phyloP scores from a whole-genome alignment of 225 moss, liverwort and hornwort species.

The Straminergon stramineum region DNA sequence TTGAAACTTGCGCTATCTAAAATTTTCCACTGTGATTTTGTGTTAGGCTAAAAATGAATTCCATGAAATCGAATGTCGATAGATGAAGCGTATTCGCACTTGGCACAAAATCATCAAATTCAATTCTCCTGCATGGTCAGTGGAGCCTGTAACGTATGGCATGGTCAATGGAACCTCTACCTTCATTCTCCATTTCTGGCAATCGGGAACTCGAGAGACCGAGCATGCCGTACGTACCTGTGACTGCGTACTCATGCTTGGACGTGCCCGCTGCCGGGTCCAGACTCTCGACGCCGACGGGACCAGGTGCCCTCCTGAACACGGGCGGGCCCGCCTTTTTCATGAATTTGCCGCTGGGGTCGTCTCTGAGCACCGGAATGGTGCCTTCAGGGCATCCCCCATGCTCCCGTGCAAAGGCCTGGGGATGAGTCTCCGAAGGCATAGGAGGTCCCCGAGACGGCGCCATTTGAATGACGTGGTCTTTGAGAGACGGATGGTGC shows the following conservation, averaged over 20 bases:
- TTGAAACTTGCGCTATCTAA: not conserved
- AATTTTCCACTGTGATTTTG: not conserved
- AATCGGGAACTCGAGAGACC: not conserved
- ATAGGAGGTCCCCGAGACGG: not conserved
- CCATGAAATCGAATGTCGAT: not conserved
- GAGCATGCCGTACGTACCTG: not conserved
- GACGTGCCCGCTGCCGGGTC: not conserved
- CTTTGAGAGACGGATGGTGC: slow-evolving; percentile 24
- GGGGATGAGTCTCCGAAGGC: not conserved
- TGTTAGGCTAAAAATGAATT: not conserved
- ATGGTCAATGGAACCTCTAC: not conserved
- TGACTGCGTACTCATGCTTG: slow-evolving; percentile 3
- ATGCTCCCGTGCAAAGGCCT: not conserved
- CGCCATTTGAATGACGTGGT: slow-evolving; percentile 8
- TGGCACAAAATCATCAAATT: not conserved
- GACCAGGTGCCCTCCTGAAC: not conserved
- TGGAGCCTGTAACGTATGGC: not conserved
- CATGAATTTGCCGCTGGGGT: not conserved
- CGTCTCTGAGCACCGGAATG: not conserved
- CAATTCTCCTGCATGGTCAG: too few species aligned
- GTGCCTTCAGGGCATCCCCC: not conserved
- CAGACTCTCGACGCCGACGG: not conserved
- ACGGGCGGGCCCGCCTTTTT: not conserved
- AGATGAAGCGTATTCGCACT: not conserved
- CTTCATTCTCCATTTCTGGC: not conserved